A percentile compares a stretch with the other conserved stretches of the same genome.
phyloP scores from a whole-genome alignment of 176 grass and related monocot genomes.

The Hordeum marinum region DNA sequence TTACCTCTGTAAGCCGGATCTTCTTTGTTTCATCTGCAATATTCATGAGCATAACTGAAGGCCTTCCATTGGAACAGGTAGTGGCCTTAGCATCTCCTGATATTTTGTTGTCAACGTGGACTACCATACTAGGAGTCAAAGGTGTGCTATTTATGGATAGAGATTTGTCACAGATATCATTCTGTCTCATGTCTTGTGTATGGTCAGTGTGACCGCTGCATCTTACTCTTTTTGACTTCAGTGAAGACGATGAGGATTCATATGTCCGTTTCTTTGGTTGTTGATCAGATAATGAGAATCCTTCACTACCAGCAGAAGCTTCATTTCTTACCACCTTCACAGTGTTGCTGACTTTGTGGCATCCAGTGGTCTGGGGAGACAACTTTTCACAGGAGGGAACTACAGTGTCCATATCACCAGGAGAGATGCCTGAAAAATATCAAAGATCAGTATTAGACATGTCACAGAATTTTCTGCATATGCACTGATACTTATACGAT shows the following conservation, averaged over 20 bases:
- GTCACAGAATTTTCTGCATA: background rate
- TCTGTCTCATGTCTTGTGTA: conserved; percentile 29
- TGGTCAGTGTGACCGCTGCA: conserved; percentile 28
- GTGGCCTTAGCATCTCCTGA: conserved; percentile 17
- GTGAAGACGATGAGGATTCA: conserved; percentile 62
- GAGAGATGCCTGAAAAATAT: conserved; percentile 49
- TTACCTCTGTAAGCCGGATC: conserved; percentile 68
- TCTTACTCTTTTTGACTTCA: conserved; percentile 82
- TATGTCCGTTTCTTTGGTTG: conserved; percentile 55
- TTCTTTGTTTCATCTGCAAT: conserved; percentile 82
- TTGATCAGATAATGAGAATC: conserved; percentile 32
- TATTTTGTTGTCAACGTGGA: conserved; percentile 24
- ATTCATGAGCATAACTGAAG: conserved; percentile 85
- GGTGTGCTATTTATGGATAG: background rate
- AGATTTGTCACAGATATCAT: conserved; percentile 12
- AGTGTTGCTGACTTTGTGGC: conserved; percentile 11
- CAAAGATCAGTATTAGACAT: background rate
- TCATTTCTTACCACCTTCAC: conserved; percentile 11
- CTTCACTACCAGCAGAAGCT: conserved; percentile 2
- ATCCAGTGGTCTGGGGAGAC: conserved; percentile 21
- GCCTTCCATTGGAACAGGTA: conserved; percentile 19
- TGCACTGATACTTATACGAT: background rate
- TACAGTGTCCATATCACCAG: conserved; percentile 23
- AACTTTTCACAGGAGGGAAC: conserved; percentile 23
- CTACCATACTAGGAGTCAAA: conserved; percentile 4